phyloP scores from a whole-genome alignment of 2,329 filamentous ascomycete genomes.

The Aureobasidium musti region DNA sequence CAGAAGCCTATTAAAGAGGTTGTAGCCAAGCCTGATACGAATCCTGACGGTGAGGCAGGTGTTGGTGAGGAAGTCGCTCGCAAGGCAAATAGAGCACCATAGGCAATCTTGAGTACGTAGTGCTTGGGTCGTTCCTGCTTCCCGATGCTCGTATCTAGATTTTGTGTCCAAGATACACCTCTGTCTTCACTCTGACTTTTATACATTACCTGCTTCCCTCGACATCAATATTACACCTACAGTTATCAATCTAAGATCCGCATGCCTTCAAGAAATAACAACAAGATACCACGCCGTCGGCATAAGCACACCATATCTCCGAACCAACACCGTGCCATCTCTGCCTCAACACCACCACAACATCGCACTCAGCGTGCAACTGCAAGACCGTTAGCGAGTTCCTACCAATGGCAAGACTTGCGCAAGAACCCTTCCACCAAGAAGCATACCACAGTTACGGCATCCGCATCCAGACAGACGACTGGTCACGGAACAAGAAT shows the following conservation, averaged over 20 bases:
- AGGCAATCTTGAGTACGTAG: background rate
- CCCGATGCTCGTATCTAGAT: background rate
- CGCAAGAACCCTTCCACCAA: background rate
- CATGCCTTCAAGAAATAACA: background rate
- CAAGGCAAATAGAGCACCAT: background rate
- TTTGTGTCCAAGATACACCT: background rate
- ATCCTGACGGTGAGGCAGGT: background rate
- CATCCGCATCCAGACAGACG: background rate
- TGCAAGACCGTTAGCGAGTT: background rate
- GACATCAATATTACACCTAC: background rate
- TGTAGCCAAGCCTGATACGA: background rate
- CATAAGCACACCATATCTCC: background rate
- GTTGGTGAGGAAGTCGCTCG: conserved; percentile 17
- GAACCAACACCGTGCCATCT: background rate
- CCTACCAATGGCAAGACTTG: background rate
- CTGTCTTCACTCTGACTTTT: background rate
- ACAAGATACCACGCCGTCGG: background rate
- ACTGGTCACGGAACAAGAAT: background rate
- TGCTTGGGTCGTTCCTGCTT: conserved; percentile 3
- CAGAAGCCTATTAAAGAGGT: conserved; percentile 41
- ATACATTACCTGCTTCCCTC: no score
- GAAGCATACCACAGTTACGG: background rate
- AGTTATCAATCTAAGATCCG: no score
- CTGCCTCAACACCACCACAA: conserved; percentile 11
- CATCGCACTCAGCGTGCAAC: conserved; percentile 3